phyloP scores from a whole-genome alignment of 192 early-diverging fungal genomes.

The Lunasporangiospora selenospora region DNA sequence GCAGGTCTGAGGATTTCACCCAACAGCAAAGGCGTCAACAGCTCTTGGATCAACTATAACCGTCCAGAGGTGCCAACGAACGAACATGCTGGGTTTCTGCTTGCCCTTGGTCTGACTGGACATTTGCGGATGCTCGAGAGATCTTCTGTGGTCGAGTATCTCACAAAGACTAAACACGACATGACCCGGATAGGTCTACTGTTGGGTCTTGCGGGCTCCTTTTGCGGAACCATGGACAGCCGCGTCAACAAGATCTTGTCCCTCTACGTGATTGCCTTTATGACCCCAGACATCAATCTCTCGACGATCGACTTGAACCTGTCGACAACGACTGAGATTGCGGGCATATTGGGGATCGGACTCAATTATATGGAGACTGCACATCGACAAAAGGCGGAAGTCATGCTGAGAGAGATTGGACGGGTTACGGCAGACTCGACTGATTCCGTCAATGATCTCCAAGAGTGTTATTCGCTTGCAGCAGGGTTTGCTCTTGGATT shows the following conservation, averaged over 20 bases:
- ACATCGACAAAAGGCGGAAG: slow-evolving; percentile 73
- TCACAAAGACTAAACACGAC: slow-evolving; percentile 67
- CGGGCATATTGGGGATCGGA: slow-evolving; percentile 80
- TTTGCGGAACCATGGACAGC: slow-evolving; percentile 68
- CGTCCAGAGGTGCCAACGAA: slow-evolving; percentile 58
- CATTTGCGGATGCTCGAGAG: slow-evolving; percentile 70
- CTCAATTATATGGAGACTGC: slow-evolving; percentile 74
- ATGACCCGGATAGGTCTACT: slow-evolving; percentile 76
- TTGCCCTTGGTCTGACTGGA: slow-evolving; percentile 84
- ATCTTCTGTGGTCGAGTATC: slow-evolving; percentile 66
- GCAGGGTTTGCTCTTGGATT: slow-evolving; percentile 88
- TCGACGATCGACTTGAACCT: slow-evolving; percentile 65
- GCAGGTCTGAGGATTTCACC: slow-evolving; percentile 73
- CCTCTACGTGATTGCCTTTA: slow-evolving; percentile 77
- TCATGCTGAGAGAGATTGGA: slow-evolving; percentile 76
- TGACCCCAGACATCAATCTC: no score
- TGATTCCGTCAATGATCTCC: slow-evolving; percentile 35
- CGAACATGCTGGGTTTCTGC: slow-evolving; percentile 80
- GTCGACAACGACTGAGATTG: slow-evolving; percentile 69
- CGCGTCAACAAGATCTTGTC: slow-evolving; percentile 72
- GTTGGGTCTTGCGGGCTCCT: slow-evolving; percentile 76
- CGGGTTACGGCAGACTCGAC: slow-evolving; percentile 11
- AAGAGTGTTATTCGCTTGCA: slow-evolving; percentile 75
- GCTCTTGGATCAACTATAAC: slow-evolving; percentile 86
- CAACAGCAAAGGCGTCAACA: slow-evolving; percentile 58